These are phyloP conservation scores for Oryza meridionalis DNA, from an alignment of 176 grass and related monocot species.

Conservation along the genomic window DNA sequence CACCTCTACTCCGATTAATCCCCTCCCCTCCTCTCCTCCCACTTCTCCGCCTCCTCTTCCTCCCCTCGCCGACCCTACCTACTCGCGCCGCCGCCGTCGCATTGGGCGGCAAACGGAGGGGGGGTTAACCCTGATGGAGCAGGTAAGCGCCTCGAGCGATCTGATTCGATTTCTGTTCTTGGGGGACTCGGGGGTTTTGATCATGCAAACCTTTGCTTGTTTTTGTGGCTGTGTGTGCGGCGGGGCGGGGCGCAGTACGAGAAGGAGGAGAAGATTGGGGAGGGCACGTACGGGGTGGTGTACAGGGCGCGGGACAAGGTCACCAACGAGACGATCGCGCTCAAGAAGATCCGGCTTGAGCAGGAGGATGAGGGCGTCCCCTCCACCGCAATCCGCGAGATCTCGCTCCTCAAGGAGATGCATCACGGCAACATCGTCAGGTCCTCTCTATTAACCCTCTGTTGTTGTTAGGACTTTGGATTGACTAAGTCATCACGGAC, in stretches of 20 bases:
- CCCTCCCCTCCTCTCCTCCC: slow-evolving; percentile 6
- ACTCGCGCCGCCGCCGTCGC: not conserved
- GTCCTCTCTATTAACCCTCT: slow-evolving; percentile 23
- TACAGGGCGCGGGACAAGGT: slow-evolving; percentile 79
- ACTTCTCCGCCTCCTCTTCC: not conserved
- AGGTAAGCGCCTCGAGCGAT: slow-evolving; percentile 58
- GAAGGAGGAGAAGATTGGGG: slow-evolving; percentile 97
- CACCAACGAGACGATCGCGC: slow-evolving; percentile 92
- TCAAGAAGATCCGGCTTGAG: slow-evolving; percentile 98
- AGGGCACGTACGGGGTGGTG: slow-evolving; percentile 97
- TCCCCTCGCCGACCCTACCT: not conserved
- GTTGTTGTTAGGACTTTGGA: slow-evolving; percentile 7
- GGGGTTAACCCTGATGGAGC: slow-evolving; percentile 56
- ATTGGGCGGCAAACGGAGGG: slow-evolving; percentile 23
- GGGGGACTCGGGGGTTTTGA: not conserved
- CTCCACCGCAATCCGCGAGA: slow-evolving; percentile 93
- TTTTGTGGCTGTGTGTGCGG: not conserved
- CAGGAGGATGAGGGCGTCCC: slow-evolving; percentile 96
- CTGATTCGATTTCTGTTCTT: not conserved
- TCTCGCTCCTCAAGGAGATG: slow-evolving; percentile 98
- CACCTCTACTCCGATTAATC: slow-evolving; percentile 27
- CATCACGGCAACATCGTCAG: slow-evolving; percentile 93
- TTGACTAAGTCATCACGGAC: slow-evolving; percentile 2
- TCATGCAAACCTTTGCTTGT: not conserved
- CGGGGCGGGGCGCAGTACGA: slow-evolving; percentile 57